These are phyloP conservation scores for Mortierella sp. DNA, from an alignment of 371 early-diverging fungal species.

Conservation along the genomic window DNA sequence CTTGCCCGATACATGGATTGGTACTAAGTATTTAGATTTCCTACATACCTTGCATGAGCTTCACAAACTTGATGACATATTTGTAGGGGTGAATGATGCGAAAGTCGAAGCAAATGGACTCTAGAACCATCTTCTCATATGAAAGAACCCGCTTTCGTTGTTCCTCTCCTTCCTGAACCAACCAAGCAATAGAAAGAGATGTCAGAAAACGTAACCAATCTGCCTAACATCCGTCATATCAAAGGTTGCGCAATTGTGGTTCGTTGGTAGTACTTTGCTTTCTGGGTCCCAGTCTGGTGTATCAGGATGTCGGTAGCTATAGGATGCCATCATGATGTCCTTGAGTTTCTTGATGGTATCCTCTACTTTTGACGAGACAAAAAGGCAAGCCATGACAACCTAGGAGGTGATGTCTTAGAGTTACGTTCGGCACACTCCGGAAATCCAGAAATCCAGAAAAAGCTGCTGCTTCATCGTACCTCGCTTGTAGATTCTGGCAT, in stretches of 20 bases:
- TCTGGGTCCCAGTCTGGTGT: conserved; percentile 69
- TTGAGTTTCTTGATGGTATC: conserved; percentile 81
- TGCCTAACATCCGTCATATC: background rate
- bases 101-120: conserved; percentile 74
- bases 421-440: no score
- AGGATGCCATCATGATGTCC: conserved; percentile 76
- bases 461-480: no score
- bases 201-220: background rate
- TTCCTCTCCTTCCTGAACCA: conserved; percentile 58
- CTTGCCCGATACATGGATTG: background rate
- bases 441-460: no score
- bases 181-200: background rate
- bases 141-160: conserved; percentile 64
- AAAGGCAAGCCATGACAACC: conserved; percentile 75
- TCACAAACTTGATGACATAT: conserved; percentile 71
- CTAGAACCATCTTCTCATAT: conserved; percentile 69
- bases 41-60: conserved; percentile 64
- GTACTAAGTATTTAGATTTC: background rate
- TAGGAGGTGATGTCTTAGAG: conserved; percentile 5
- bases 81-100: conserved; percentile 70
- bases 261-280: conserved; percentile 35
- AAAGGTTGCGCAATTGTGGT: background rate
- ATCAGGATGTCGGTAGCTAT: conserved; percentile 65
- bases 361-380: conserved; percentile 82
- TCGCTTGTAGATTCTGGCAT: conserved; percentile 47